Evolutionary conservation across 2,329 filamentous ascomycete genomes (phyloP), one percentile per base, ranked within the genome.

Genomic region (Chaetomiaceae sp.): DNA sequence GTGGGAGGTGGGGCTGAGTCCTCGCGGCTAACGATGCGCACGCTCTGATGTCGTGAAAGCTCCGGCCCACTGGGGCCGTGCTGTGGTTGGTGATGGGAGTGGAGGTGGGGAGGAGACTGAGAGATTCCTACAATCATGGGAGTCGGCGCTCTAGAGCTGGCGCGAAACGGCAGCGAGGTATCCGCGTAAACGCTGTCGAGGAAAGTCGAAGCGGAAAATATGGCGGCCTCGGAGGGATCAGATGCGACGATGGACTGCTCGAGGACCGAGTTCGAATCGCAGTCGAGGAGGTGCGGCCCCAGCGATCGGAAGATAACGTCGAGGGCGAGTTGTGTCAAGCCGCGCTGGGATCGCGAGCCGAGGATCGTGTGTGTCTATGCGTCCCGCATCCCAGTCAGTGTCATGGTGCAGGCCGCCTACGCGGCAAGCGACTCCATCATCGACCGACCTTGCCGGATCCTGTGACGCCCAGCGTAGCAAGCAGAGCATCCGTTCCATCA

Each of bases 401-500:
- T n/a, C n/a, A n/a, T n/a, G n/a, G 18, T 19, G 35, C 17, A 29
- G 24, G 18, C 30, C 19, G 20, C 22, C 6, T 17, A 11, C 8
- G 6, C 15, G 17, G 15, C n/a, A 9, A 14, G 6, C 49, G 30
- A 59, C 10, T 32, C 19, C 32, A 17, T 4, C 11, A 7, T 29
- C 4, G 17, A 35, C 60, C 39, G 58, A 95, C 91, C 82, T 98
- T 98, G 65, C 93, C 93, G 40, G 90, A 96, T 11, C 93, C 93
- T 7, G 91, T 96, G 35, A 96, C 89, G 14, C 93, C 93, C 48
- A 98, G 67, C 6, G 93, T 97, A 24, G 93, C 93, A 44, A 98
- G 71, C 46, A 97, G 70, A 9, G 88, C 90, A 74, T 97, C 91
- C 54, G 88, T 84, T 15, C 89, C 88, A 53, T 93, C 84, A 41